Evolutionary conservation across 352 stramenopile species (phyloP), one percentile per base, ranked within the genome.

Genomic region (Thraustochytrium striatum): DNA sequence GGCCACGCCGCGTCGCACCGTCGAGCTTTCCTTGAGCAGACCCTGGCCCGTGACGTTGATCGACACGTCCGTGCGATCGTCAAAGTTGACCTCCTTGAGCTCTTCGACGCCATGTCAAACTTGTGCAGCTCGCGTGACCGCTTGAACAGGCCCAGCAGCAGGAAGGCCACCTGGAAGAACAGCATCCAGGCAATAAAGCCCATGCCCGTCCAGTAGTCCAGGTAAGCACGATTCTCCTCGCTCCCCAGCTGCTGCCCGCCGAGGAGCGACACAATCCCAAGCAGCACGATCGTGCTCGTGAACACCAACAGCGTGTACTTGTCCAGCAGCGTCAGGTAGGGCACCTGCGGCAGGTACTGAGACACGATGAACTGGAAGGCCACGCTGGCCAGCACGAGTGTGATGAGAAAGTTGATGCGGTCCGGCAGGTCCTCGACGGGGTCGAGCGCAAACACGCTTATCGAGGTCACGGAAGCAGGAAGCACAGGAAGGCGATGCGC

Each of bases 361-460:
- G 36, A 25, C 36, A 83, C 72, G 28, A 83, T 57, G 43, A 81
- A 83, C 36, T 78, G 57, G 69, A 83, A 83, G 21, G 79, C 79
- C 21, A 82, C 57, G 59, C 35, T 61, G 13, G 79, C 57, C 3
- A 83, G 72, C 25, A 83, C 58, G 19, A 83, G 57, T 9, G 79
- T 83, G 39, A 83, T 61, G n/a, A 82, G 35, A 21, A 82, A 57
- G 28, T 39, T 73, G 21, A 72, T 65, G 25, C 72, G 69, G 21
- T 83, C 79, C 11, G 72, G 41, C 3, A 83, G 57, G 11, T 83
- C 44, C 35, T 83, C 57, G 1, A 72, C 72, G n/a, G 72, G 72
- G 50, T 83, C 43, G n/a, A 83, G 25, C 25, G 57, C 55, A 80
- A 83, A 83, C 13, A 28, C 35, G 19, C 50, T 65, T 25, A 81